Percentiles rank a stretch among this genome's conserved stretches.
Conservation (phyloP, 306 rosid species). For the Geum urbanum region DNA sequence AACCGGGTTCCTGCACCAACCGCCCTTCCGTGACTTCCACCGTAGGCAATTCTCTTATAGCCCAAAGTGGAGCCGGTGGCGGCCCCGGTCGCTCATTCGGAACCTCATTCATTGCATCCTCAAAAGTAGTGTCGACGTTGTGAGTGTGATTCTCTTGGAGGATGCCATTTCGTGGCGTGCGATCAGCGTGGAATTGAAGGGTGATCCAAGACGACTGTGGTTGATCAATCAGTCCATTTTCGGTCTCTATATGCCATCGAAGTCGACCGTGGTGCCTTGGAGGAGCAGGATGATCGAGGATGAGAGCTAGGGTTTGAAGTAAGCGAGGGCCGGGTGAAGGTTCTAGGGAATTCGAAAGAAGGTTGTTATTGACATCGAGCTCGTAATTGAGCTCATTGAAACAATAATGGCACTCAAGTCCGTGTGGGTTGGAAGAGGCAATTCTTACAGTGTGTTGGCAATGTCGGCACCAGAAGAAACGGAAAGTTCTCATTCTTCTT, state of each 20-base stretch:
- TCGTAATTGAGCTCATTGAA: slow-evolving; percentile 10
- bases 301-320: slow-evolving; percentile 31
- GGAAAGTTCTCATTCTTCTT: slow-evolving; percentile 58
- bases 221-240: not conserved
- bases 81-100: slow-evolving; percentile 29
- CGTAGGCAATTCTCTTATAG: slow-evolving; percentile 37
- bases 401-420: slow-evolving; percentile 4
- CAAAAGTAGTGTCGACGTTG: not conserved
- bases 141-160: not conserved
- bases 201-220: slow-evolving; percentile 48
- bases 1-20: slow-evolving; percentile 44
- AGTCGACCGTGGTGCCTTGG: not conserved
- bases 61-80: slow-evolving; percentile 28
- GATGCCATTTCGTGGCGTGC: not conserved
- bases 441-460: slow-evolving; percentile 16
- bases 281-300: slow-evolving; percentile 36
- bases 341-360: not conserved
- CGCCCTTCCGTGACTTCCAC: slow-evolving; percentile 32
- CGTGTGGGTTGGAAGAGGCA: slow-evolving; percentile 14
- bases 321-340: slow-evolving; percentile 25
- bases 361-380: slow-evolving; percentile 38
- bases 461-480: slow-evolving; percentile 36
- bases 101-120: slow-evolving; percentile 14
- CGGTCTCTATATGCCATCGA: slow-evolving; percentile 28
- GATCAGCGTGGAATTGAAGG: slow-evolving; percentile 17